phyloP scores from a whole-genome alignment of 352 stramenopile genomes.

The Aphanomyces cochlioides region DNA sequence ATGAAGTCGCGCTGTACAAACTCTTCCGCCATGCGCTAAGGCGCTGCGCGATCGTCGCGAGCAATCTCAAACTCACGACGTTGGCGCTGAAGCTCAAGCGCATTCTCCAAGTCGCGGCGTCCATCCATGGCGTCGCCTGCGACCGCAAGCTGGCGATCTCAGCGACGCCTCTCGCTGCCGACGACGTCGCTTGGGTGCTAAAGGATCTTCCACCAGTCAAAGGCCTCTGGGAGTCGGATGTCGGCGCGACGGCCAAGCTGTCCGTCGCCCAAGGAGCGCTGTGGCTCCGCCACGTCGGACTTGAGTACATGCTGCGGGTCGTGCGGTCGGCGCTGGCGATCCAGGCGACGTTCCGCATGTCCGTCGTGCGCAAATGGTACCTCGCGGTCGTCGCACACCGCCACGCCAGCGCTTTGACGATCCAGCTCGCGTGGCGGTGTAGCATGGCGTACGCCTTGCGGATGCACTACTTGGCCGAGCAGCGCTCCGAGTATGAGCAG shows the following conservation, averaged over 20 bases:
- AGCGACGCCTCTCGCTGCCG: slow-evolving; percentile 6
- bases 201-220: slow-evolving; percentile 34
- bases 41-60: slow-evolving; percentile 58
- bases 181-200: slow-evolving; percentile 8
- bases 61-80: slow-evolving; percentile 46
- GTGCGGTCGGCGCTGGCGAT: slow-evolving; percentile 45
- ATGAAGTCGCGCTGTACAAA: slow-evolving; percentile 48
- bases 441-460: slow-evolving; percentile 38
- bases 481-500: slow-evolving; percentile 66
- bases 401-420: slow-evolving; percentile 35
- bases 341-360: slow-evolving; percentile 64
- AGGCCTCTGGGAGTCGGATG: slow-evolving; percentile 60
- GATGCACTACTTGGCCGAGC: slow-evolving; percentile 52
- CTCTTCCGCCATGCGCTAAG: slow-evolving; percentile 44
- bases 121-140: slow-evolving; percentile 8
- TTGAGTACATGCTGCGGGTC: slow-evolving; percentile 59
- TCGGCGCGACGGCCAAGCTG: slow-evolving; percentile 32
- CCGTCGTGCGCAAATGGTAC: slow-evolving; percentile 52
- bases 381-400: slow-evolving; percentile 40
- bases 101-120: slow-evolving; percentile 27
- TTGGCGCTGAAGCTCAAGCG: slow-evolving; percentile 54
- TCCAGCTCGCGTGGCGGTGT: slow-evolving; percentile 60
- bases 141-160: slow-evolving; percentile 25
- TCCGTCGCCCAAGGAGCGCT: slow-evolving; percentile 59
- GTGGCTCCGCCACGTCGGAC: slow-evolving; percentile 53